phyloP scores from a whole-genome alignment of 2,329 filamentous ascomycete genomes.

The Penicillium concentricum region DNA sequence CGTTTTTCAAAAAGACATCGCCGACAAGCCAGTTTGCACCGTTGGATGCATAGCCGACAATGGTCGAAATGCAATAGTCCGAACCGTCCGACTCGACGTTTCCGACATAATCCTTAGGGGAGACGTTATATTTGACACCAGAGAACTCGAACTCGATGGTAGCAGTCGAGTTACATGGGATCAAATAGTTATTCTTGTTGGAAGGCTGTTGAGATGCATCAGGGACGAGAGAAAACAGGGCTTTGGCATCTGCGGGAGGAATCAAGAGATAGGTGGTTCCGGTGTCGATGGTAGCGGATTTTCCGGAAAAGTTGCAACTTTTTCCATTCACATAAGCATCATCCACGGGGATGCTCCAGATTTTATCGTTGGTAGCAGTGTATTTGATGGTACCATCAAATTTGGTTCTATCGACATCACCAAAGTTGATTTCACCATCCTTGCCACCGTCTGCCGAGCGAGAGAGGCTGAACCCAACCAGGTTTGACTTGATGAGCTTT shows the following conservation, averaged over 20 bases:
- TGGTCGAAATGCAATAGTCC: conserved; percentile 61
- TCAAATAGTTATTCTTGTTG: conserved; percentile 61
- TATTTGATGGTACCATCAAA: conserved; percentile 70
- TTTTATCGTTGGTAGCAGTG: conserved; percentile 55
- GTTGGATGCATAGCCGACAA: conserved; percentile 70
- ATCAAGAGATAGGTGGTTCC: conserved; percentile 79
- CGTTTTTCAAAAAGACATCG: conserved; percentile 84
- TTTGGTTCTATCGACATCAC: conserved; percentile 64
- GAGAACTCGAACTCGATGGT: conserved; percentile 67
- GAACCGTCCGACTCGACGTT: conserved; percentile 21
- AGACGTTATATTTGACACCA: conserved; percentile 64
- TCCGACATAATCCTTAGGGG: conserved; percentile 68
- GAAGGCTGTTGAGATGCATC: conserved; percentile 52
- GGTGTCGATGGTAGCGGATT: conserved; percentile 74
- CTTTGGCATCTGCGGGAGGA: conserved; percentile 63
- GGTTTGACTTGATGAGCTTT: conserved; percentile 60
- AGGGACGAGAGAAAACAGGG: conserved; percentile 67
- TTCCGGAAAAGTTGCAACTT: conserved; percentile 52
- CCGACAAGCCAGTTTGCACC: conserved; percentile 72
- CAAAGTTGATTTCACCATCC: conserved; percentile 76
- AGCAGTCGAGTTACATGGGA: conserved; percentile 69
- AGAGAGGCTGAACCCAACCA: conserved; percentile 71
- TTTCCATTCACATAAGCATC: conserved; percentile 63
- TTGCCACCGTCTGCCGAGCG: conserved; percentile 64
- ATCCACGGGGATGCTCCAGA: conserved; percentile 73